Base-by-base conservation (phyloP, 805 yeast genomes). In the Metschnikowia proteae region DNA sequence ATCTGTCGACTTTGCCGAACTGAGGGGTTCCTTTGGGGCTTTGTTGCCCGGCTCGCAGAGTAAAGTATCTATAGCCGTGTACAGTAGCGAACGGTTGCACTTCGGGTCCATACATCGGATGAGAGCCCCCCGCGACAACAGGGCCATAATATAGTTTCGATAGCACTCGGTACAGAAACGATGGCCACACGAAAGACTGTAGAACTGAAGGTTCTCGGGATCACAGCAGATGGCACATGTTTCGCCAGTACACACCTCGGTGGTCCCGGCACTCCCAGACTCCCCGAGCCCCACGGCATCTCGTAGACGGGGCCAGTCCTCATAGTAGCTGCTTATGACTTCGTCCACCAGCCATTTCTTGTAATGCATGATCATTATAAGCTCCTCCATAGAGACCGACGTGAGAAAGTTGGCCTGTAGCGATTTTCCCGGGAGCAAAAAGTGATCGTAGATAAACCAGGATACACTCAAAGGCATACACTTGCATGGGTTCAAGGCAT, bases 191-290 rank as follows among this genome's bases (percentile, higher is more conserved):
- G 74, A 74, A 13, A 88, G 63, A 3, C 75, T 65, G 57, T 81
- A 87, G 2, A 69, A 65, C 6, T 50, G 45, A 30, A 68, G 47
- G 1, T 52, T 51, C 0, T 60, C 60, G 0, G 76, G 78, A 23
- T 84, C 85, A 62, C 88, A 87, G 65, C 97, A 91, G n/a, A 91
- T 82, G 11, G 65, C 58, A 62, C 97, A 89, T 27, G 62, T 52
- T 53, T 73, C 79, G 41, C 57, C 47, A 7, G 8, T 8, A 6
- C 8, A 11, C n/a, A 9, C 6, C 29, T 23, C 28, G 4, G 39
- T 43, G 13, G 10, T 11, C 25, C 31, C 45, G 27, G 27, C 5
- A 5, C 2, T 5, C 22, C n/a, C 47, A 43, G 27, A 49, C 37
- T 1, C 46, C n/a, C 29, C 30, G 10, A 71, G 47, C 2, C 76